Conservation (phyloP, 805 yeast species). For the Suhomyces tanzawaensis region DNA sequence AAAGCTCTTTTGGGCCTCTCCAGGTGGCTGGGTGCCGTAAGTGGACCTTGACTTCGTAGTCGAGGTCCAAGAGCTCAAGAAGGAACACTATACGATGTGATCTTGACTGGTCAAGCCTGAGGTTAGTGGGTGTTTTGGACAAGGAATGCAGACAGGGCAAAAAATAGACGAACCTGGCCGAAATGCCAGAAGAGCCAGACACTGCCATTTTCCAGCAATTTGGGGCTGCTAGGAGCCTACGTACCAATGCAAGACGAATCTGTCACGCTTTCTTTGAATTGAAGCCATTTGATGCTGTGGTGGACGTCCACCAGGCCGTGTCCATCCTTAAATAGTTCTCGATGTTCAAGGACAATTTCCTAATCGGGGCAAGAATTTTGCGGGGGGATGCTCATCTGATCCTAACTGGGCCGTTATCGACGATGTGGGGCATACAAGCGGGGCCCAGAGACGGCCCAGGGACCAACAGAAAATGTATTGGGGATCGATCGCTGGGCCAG, state of each 20-base stretch:
- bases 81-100: slow-evolving; percentile 62
- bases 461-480: no score
- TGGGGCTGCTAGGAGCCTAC: slow-evolving; percentile 11
- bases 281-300: slow-evolving; percentile 1
- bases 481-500: no score
- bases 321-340: background rate
- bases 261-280: slow-evolving; percentile 12
- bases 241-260: slow-evolving; percentile 28
- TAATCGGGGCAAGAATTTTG: background rate
- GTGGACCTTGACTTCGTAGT: slow-evolving; percentile 54
- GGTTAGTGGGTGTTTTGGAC: background rate
- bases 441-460: no score
- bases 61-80: slow-evolving; percentile 56
- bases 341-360: slow-evolving; percentile 1
- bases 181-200: no score
- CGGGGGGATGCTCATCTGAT: slow-evolving; percentile 1
- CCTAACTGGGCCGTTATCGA: no score
- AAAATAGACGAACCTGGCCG: no score
- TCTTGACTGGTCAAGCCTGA: slow-evolving; percentile 53
- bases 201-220: no score
- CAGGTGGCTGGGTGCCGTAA: slow-evolving; percentile 46
- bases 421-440: no score
- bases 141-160: no score
- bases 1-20: slow-evolving; percentile 42
- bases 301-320: background rate